These are phyloP conservation scores for Ogataea populi-albae DNA, from an alignment of 805 yeast species.

Conservation along the genomic window DNA sequence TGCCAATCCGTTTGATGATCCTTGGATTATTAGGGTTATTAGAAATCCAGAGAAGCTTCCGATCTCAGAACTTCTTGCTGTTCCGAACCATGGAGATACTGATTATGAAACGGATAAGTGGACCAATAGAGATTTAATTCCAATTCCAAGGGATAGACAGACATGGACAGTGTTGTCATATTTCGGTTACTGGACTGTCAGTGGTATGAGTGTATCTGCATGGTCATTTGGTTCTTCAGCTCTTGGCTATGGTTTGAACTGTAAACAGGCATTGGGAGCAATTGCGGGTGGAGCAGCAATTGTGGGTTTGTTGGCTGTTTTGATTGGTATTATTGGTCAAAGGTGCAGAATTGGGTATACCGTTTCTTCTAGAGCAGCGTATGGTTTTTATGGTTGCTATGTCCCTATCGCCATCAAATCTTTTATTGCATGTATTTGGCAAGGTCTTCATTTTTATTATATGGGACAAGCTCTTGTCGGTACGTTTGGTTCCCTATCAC, in stretches of 20 bases:
- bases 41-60: slow-evolving; percentile 16
- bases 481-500: slow-evolving; percentile 39
- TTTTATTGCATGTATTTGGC: slow-evolving; percentile 46
- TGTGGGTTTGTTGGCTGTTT: slow-evolving; percentile 41
- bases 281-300: slow-evolving; percentile 45
- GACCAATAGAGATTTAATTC: slow-evolving; percentile 42
- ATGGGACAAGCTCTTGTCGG: slow-evolving; percentile 44
- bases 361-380: slow-evolving; percentile 40
- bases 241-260: slow-evolving; percentile 26
- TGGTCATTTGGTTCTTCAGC: slow-evolving; percentile 22
- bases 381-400: slow-evolving; percentile 45
- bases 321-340: slow-evolving; percentile 51
- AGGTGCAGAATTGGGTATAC: slow-evolving; percentile 51
- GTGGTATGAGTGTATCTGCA: slow-evolving; percentile 24
- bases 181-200: slow-evolving; percentile 42
- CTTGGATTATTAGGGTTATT: slow-evolving; percentile 16
- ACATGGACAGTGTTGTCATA: slow-evolving; percentile 46
- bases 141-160: slow-evolving; percentile 42
- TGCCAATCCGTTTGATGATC: slow-evolving; percentile 18
- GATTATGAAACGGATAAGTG: slow-evolving; percentile 28
- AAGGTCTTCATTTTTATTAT: slow-evolving; percentile 41
- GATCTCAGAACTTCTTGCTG: slow-evolving; percentile 22
- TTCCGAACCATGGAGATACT: slow-evolving; percentile 31
- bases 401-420: slow-evolving; percentile 43
- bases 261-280: slow-evolving; percentile 40